phyloP scores from a whole-genome alignment of 208 protist genomes.

The Leishmania gerbilli region DNA sequence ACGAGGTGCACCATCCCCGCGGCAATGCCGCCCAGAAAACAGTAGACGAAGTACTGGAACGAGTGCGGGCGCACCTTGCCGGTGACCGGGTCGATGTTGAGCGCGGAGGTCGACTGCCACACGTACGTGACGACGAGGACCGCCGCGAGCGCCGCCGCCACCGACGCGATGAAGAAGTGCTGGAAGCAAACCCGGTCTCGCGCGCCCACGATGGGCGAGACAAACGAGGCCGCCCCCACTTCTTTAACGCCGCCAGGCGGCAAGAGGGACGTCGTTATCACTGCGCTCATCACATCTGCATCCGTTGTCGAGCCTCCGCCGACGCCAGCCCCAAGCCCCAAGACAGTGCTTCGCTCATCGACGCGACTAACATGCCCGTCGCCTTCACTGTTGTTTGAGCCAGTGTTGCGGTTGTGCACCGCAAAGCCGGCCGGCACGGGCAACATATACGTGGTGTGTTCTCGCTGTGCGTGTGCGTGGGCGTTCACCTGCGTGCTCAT shows the following conservation, averaged over 20 bases:
- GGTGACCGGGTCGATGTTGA: constrained; percentile 20
- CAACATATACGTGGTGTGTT: not conserved
- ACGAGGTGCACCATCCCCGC: constrained; percentile 66
- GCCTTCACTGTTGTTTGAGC: not conserved
- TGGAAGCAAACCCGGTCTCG: constrained; percentile 23
- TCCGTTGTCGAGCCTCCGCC: not conserved
- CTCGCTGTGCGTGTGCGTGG: not conserved
- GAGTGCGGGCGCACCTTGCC: constrained; percentile 36
- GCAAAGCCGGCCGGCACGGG: not conserved
- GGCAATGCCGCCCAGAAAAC: constrained; percentile 59
- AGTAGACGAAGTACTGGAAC: constrained; percentile 67
- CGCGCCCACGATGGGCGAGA: constrained; percentile 7
- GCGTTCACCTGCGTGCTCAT: not conserved
- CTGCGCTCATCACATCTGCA: not conserved
- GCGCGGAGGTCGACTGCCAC: constrained; percentile 16
- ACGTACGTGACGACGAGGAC: constrained; percentile 9
- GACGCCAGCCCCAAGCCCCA: not conserved
- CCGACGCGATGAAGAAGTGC: constrained; percentile 4
- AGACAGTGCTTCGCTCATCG: not conserved
- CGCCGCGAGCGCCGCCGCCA: not conserved
- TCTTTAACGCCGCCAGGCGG: too few species aligned
- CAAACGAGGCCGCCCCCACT: not conserved
- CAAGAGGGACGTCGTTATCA: not conserved
- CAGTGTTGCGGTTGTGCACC: constrained; percentile 7
- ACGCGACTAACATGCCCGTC: not conserved